These are phyloP conservation scores for Naumovozyma castellii DNA, from an alignment of 805 yeast genomes.

Conservation along the genomic window DNA sequence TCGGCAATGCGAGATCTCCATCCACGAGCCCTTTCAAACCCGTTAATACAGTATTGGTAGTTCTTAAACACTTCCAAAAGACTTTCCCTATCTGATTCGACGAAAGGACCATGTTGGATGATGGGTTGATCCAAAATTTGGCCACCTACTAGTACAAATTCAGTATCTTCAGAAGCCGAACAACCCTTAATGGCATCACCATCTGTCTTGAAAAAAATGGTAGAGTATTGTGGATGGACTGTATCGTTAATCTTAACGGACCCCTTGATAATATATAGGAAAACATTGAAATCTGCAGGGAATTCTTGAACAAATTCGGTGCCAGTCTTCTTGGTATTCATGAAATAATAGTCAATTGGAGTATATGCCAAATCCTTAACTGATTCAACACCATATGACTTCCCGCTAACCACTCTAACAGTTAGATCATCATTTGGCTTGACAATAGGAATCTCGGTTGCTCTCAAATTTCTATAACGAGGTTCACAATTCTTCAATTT, in stretches of 20 bases:
- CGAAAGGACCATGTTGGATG: constrained; percentile 89
- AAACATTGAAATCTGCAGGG: constrained; percentile 54
- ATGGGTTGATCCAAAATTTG: constrained; percentile 61
- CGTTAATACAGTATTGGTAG: constrained; percentile 59
- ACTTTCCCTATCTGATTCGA: constrained; percentile 57
- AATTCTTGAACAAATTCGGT: constrained; percentile 46
- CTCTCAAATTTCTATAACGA: constrained; percentile 66
- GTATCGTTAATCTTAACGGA: constrained; percentile 39
- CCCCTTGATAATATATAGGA: constrained; percentile 61
- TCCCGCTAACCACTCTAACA: constrained; percentile 60
- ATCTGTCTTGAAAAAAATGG: constrained; percentile 57
- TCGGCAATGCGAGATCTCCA: constrained; percentile 41
- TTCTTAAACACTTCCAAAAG: constrained; percentile 63
- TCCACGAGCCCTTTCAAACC: constrained; percentile 55
- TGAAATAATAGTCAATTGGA: constrained; percentile 68
- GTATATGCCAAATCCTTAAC: constrained; percentile 70
- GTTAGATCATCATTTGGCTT: constrained; percentile 56
- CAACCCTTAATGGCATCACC: constrained; percentile 55
- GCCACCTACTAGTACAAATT: constrained; percentile 72
- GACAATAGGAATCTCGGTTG: constrained; percentile 61
- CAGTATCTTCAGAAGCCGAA: constrained; percentile 37
- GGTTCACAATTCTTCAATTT: constrained; percentile 55
- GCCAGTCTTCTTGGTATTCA: constrained; percentile 55
- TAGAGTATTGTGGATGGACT: constrained; percentile 36
- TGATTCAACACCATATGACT: constrained; percentile 65